Conservation (phyloP, 2,329 filamentous ascomycete species). For the Cordyceps farinosa region DNA sequence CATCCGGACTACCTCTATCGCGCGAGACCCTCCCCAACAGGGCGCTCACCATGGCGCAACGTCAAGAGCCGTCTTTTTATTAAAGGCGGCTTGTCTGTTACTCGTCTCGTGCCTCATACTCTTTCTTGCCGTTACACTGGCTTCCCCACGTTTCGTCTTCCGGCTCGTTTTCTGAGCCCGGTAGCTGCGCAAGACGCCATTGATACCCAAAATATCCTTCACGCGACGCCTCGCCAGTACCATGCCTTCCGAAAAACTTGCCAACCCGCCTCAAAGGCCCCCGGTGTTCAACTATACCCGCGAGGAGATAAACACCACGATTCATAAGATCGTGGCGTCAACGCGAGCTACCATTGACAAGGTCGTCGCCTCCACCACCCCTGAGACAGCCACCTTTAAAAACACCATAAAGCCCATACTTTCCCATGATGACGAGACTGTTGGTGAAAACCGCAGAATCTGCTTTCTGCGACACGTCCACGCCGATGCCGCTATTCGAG, state of each 20-base stretch:
- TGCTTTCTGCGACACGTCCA: slow-evolving; percentile 81
- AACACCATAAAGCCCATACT: slow-evolving; percentile 64
- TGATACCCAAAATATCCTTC: slow-evolving; percentile 27
- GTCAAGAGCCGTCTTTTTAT: slow-evolving; percentile 20
- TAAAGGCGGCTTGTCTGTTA: slow-evolving; percentile 32
- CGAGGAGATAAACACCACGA: slow-evolving; percentile 62
- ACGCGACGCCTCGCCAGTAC: slow-evolving; percentile 42
- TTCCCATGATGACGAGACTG: slow-evolving; percentile 64
- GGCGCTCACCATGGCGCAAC: slow-evolving; percentile 14
- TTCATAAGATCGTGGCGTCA: slow-evolving; percentile 61
- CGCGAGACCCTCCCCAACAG: not conserved
- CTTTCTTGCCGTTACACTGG: slow-evolving; percentile 63
- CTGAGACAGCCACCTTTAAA: slow-evolving; percentile 50
- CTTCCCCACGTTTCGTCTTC: slow-evolving; percentile 55
- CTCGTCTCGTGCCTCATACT: slow-evolving; percentile 52
- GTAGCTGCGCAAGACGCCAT: slow-evolving; percentile 45
- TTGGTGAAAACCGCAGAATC: slow-evolving; percentile 61
- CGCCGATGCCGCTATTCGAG: slow-evolving; percentile 61
- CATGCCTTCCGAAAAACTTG: slow-evolving; percentile 66
- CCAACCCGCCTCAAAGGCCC: slow-evolving; percentile 71
- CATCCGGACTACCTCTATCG: not conserved
- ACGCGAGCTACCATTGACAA: slow-evolving; percentile 64
- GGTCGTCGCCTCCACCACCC: slow-evolving; percentile 59
- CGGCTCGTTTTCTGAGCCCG: slow-evolving; percentile 57
- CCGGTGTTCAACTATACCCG: slow-evolving; percentile 74